Evolutionary conservation across 306 rosid genomes (phyloP).

Genomic region (Trifolium pratense): DNA sequence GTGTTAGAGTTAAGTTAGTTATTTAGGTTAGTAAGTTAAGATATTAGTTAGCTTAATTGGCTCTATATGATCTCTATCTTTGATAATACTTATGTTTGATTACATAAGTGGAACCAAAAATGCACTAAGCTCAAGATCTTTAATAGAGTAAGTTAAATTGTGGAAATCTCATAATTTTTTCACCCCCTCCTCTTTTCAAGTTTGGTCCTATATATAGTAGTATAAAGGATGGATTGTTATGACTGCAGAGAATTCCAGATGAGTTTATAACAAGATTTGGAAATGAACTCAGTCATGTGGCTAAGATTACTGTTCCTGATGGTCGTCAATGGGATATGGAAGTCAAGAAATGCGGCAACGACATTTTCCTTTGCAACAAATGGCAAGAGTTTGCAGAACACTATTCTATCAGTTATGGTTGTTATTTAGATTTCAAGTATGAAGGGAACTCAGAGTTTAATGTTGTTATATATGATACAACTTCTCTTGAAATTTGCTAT

Average conservation of each 20-base stretch:
- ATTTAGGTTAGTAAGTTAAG: too few species aligned
- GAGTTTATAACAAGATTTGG: slow-evolving; percentile 41
- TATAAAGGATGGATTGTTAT: too few species aligned
- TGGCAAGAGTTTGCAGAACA: slow-evolving; percentile 36
- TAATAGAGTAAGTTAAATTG: too few species aligned
- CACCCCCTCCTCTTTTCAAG: too few species aligned
- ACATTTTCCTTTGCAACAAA: slow-evolving; percentile 4
- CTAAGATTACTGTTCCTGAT: slow-evolving; percentile 31
- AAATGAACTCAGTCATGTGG: slow-evolving; percentile 22
- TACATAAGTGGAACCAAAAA: too few species aligned
- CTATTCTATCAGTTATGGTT: slow-evolving; percentile 33
- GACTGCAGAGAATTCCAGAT: slow-evolving; percentile 40
- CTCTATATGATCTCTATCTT: too few species aligned
- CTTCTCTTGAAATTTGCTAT: slow-evolving; percentile 44
- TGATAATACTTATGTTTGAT: too few species aligned
- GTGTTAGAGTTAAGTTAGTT: too few species aligned
- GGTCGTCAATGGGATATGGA: slow-evolving; percentile 32
- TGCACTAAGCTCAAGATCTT: too few species aligned
- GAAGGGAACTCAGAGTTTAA: slow-evolving; percentile 38
- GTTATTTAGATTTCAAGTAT: slow-evolving; percentile 29
- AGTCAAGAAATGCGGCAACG: slow-evolving; percentile 14
- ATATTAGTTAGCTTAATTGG: too few species aligned
- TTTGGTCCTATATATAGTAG: too few species aligned
- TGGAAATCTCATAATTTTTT: too few species aligned
- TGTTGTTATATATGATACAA: slow-evolving; percentile 38